phyloP scores from a whole-genome alignment of 352 stramenopile genomes.

The Pythium inflatum region DNA sequence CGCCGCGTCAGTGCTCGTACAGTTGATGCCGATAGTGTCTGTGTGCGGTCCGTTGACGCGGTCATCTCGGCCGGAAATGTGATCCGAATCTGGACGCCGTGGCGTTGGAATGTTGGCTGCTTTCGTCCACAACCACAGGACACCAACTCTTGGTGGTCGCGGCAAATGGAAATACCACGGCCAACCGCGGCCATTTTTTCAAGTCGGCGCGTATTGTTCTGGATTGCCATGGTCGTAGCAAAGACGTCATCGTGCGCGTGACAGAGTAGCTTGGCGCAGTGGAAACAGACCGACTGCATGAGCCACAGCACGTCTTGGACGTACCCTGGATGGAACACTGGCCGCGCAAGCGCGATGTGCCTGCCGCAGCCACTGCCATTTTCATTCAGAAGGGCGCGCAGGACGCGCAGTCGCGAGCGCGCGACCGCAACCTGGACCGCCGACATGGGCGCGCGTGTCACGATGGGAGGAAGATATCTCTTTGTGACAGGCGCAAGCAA shows the following conservation, averaged over 20 bases:
- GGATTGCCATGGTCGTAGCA: slow-evolving; percentile 82
- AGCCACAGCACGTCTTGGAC: slow-evolving; percentile 96
- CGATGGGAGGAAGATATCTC: too few relatives aligned
- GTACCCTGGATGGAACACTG: slow-evolving; percentile 98
- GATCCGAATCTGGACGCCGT: slow-evolving; percentile 95
- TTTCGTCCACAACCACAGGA: slow-evolving; percentile 82
- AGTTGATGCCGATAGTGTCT: slow-evolving; percentile 95
- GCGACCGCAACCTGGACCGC: too few relatives aligned
- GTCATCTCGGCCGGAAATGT: slow-evolving; percentile 96
- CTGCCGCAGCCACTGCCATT: too few relatives aligned
- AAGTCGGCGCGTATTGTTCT: slow-evolving; percentile 90
- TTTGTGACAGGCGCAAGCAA: too few relatives aligned
- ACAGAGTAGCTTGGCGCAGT: slow-evolving; percentile 96
- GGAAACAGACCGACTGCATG: slow-evolving; percentile 96
- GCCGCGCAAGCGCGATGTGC: slow-evolving; percentile 97
- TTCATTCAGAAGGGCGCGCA: too few relatives aligned
- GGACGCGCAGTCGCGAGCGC: too few relatives aligned
- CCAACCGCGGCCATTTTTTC: slow-evolving; percentile 96
- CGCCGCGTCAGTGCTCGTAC: slow-evolving; percentile 97
- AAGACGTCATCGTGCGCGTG: slow-evolving; percentile 89
- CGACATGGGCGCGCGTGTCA: too few relatives aligned
- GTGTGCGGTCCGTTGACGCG: slow-evolving; percentile 95
- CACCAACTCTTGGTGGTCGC: slow-evolving; percentile 82
- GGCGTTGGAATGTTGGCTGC: slow-evolving; percentile 96
- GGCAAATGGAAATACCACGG: slow-evolving; percentile 88